Evolutionary conservation across 345 rosid species (phyloP).

Genomic region (Euphorbia pulcherrima): DNA sequence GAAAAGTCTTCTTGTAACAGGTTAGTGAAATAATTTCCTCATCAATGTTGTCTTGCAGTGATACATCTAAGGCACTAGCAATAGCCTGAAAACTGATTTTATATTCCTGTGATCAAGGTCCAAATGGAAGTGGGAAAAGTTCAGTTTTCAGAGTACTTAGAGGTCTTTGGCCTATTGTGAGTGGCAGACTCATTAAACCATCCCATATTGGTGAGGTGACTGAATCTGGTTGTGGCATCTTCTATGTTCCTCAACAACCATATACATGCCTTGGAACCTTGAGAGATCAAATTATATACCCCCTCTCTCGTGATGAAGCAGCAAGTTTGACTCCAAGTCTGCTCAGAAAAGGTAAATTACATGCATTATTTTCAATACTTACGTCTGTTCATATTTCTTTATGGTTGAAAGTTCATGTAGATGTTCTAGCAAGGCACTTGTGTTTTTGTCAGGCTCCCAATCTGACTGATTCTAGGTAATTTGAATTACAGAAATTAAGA

Average conservation of each 20-base stretch:
- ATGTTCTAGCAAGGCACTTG: neutral
- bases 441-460: too few species aligned
- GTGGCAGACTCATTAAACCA: constrained; percentile 74
- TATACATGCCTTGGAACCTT: constrained; percentile 96
- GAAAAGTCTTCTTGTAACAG: constrained; percentile 91
- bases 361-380: constrained; percentile 11
- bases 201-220: constrained; percentile 45
- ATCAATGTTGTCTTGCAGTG: neutral
- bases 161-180: constrained; percentile 94
- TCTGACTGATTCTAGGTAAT: too few species aligned
- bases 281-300: constrained; percentile 98
- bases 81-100: constrained; percentile 28
- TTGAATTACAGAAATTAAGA: too few species aligned
- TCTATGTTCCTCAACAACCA: constrained; percentile 90
- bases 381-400: neutral
- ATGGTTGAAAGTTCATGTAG: neutral
- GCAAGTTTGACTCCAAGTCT: constrained; percentile 44
- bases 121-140: constrained; percentile 96
- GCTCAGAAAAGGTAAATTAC: constrained; percentile 49
- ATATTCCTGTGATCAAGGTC: constrained; percentile 50
- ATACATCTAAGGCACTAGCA: neutral
- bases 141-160: constrained; percentile 90
- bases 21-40: constrained; percentile 43
- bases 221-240: constrained; percentile 64
- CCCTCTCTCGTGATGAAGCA: constrained; percentile 85